Evolutionary conservation across 2,329 filamentous ascomycete genomes (phyloP), one percentile per base, ranked within the genome.

Genomic region (Arthrinium phaeospermum): DNA sequence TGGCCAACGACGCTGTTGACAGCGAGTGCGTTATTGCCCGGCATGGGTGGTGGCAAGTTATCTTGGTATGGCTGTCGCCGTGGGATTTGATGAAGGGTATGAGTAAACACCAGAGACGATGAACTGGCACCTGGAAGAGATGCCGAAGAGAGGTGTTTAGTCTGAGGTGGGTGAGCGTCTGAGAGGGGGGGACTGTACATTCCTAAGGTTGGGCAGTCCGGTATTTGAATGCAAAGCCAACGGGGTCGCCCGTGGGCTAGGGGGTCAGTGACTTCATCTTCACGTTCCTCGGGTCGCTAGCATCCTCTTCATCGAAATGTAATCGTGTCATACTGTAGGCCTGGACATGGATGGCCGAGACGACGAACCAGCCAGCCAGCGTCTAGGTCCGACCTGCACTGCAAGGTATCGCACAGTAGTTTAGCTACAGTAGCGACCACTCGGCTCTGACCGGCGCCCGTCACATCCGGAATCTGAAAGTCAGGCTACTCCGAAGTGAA

Each of bases 1-100:
- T 85, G 86, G 72, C 85, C 84, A 19, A 83, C 83, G 73, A 83
- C 83, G 74, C 76, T 76, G 74, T 89, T 89, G 75, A 82, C 77
- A 61, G 81, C 75, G 46, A 89, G 76, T 12, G 86, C 87, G 8
- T 45, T 19, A 37, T 61, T 34, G 27, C 34, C 3, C 49, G 19
- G 49, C 49, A 64, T 64, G 7, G 7, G 37, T 61, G 30, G 13
- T 10, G 30, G 7, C 10, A 2, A n/a, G 22, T 22, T 41, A 6
- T 13, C 19, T 22, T 19, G 3, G 19, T 41, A 19, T 41, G 16
- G n/a, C 19, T 22, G 1, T 41, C n/a, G 19, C 41, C 8, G 34
- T 41, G 41, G 14, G 34, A 14, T 37, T 8, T 14, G 7, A 3
- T 34, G 34, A 64, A 41, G 34, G 14, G 57, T n/a, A 22, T 41